Conservation (phyloP, 768 basidiomycete species). For the Pholiota molesta region DNA sequence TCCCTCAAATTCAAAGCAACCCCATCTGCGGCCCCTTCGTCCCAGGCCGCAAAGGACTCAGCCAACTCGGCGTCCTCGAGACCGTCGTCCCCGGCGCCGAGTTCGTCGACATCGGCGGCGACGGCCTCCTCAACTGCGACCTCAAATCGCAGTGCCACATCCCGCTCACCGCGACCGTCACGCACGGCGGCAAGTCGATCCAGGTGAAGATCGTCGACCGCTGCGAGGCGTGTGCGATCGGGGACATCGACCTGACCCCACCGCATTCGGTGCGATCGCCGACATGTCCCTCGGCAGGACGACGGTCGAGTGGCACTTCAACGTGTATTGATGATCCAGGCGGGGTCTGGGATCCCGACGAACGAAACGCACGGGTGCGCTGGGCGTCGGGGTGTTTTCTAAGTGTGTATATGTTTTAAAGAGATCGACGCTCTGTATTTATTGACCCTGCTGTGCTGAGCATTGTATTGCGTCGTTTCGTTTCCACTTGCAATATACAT, state of each 20-base stretch:
- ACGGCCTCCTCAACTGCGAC: slow-evolving; percentile 17
- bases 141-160: slow-evolving; percentile 13
- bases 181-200: slow-evolving; percentile 18
- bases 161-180: slow-evolving; percentile 19
- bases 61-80: slow-evolving; percentile 8
- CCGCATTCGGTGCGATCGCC: slow-evolving; percentile 16
- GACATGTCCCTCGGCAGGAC: slow-evolving; percentile 14
- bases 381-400: neutral
- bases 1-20: neutral
- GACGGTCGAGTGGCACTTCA: slow-evolving; percentile 16
- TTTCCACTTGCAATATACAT: neutral
- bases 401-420: neutral
- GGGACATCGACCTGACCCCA: slow-evolving; percentile 17
- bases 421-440: slow-evolving; percentile 6
- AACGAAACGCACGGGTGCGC: neutral
- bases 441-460: slow-evolving; percentile 3
- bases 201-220: slow-evolving; percentile 19
- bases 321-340: slow-evolving; percentile 6
- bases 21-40: slow-evolving; percentile 18
- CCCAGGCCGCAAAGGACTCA: slow-evolving; percentile 15
- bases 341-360: neutral
- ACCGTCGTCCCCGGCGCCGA: slow-evolving; percentile 16
- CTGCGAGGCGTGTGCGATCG: slow-evolving; percentile 16
- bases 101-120: slow-evolving; percentile 16
- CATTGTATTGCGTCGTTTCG: slow-evolving; percentile 7